Evolutionary conservation across 2,329 filamentous ascomycete genomes (phyloP), one percentile per base, ranked within the genome.

Genomic region (Cercospora nicotianae): DNA sequence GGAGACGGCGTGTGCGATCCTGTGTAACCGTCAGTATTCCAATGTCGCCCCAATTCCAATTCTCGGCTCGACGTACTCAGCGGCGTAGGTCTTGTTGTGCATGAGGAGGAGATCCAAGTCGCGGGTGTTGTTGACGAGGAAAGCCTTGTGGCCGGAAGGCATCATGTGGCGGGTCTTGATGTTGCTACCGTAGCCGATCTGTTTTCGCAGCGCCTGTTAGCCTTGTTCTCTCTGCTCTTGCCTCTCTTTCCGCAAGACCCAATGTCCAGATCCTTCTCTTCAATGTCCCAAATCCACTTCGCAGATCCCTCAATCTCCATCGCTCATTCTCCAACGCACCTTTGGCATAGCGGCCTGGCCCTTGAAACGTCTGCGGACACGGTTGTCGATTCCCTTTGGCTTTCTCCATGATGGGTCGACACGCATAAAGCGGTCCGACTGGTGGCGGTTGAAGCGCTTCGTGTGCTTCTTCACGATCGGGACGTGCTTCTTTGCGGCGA

Each of bases 381-480:
- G 87, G 88, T 94, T 96, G 87, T 99, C 95, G 85, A 99, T 99
- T 93, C 95, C 95, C 92, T 99, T 99, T 78, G 95, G 95, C 89
- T 98, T 99, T 86, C 95, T 91, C 95, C 95, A 99, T 88, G 89
- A 90, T 77, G 91, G 83, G 81, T 87, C 90, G 77, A 98, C 90
- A 82, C 95, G 90, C 87, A 90, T 97, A 88, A 96, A 99, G 83
- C 90, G 90, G 86, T 98, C 95, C 84, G 89, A 92, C 90, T 99
- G 95, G 87, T 99, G 95, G 83, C 95, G 92, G 85, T 89, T 90
- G 91, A 98, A 99, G 86, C 87, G 89, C 89, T 94, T 93, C 81
- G 91, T 93, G 96, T 93, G 93, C 93, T 99, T 99, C 93, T 99
- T 99, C 82, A 99, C 92, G 89, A 99, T 99, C 81, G 94, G 91